A percentile compares a stretch with the other conserved stretches of the same genome.
Evolutionary conservation across 768 basidiomycete species (phyloP).

Genomic region (Termitomyces sp.): DNA sequence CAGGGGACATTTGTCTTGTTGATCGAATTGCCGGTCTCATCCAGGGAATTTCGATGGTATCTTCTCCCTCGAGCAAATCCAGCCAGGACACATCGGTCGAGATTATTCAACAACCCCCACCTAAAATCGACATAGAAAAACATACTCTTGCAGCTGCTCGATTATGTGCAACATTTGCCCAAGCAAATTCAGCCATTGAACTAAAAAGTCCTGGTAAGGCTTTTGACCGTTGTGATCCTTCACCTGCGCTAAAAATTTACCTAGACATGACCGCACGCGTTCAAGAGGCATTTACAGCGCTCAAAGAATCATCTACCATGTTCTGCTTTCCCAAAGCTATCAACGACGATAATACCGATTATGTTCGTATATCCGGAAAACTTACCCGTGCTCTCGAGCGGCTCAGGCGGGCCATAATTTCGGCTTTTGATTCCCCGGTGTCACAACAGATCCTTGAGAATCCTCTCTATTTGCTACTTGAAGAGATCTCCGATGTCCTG

Average conservation of each 20-base stretch:
- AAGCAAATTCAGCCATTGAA: conserved; percentile 39
- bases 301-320: conserved; percentile 15
- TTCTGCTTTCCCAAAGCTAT: conserved; percentile 10
- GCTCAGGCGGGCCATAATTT: conserved; percentile 47
- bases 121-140: conserved; percentile 7
- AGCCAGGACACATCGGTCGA: not conserved
- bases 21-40: conserved; percentile 45
- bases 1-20: conserved; percentile 42
- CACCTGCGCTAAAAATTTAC: not conserved
- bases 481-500: conserved; percentile 28
- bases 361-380: conserved; percentile 42
- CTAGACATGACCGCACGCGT: conserved; percentile 12
- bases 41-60: conserved; percentile 16
- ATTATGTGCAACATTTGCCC: conserved; percentile 40
- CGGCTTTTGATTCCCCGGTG: conserved; percentile 35
- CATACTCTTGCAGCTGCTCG: conserved; percentile 34
- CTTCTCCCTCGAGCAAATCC: conserved; percentile 12
- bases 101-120: not conserved
- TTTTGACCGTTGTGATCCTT: not conserved
- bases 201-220: conserved; percentile 16
- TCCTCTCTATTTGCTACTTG: conserved; percentile 27
- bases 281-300: conserved; percentile 17
- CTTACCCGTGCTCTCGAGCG: conserved; percentile 60
- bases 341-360: conserved; percentile 26
- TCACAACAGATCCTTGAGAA: conserved; percentile 5